Evolutionary conservation across 352 stramenopile genomes (phyloP).

Genomic region (Globisporangium cederbergense): DNA sequence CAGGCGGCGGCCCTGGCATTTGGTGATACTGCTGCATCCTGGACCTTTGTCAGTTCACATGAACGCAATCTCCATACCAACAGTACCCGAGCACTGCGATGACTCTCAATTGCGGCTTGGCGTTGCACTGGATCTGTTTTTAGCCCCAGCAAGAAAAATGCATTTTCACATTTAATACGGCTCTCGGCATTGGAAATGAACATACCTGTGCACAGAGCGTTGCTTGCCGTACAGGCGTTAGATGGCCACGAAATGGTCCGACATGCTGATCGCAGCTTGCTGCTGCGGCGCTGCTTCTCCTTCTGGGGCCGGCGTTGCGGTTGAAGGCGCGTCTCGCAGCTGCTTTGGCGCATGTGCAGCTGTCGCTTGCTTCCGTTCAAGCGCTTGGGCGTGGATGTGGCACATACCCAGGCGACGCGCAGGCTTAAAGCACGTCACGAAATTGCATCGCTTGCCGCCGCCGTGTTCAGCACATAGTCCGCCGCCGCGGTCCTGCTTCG

Average conservation of each 20-base stretch:
- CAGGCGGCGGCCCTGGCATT: slow-evolving; percentile 3
- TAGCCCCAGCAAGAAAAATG: slow-evolving; percentile 2
- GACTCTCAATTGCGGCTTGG: neutral
- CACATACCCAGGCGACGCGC: slow-evolving; percentile 12
- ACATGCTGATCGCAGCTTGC: neutral
- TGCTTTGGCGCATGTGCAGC: neutral
- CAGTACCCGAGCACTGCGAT: neutral
- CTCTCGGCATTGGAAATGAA: too few relatives aligned
- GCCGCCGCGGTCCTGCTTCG: slow-evolving; percentile 84
- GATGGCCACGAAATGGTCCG: slow-evolving; percentile 5
- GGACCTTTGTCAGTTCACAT: neutral
- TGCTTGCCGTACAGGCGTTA: neutral
- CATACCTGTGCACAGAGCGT: neutral
- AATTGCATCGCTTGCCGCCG: slow-evolving; percentile 74
- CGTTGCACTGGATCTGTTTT: neutral
- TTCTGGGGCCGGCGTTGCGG: neutral
- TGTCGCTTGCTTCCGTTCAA: neutral
- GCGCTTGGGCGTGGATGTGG: slow-evolving; percentile 4
- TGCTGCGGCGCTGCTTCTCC: slow-evolving; percentile 4
- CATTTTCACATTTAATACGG: slow-evolving; percentile 8
- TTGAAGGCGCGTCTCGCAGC: neutral
- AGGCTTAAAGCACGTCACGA: slow-evolving; percentile 9
- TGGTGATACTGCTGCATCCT: neutral
- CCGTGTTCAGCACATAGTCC: slow-evolving; percentile 86
- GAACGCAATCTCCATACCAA: too few relatives aligned